Evolutionary conservation across 768 basidiomycete genomes (phyloP), one percentile per base, ranked within the genome.

Genomic region (Glaciozyma antarctica): DNA sequence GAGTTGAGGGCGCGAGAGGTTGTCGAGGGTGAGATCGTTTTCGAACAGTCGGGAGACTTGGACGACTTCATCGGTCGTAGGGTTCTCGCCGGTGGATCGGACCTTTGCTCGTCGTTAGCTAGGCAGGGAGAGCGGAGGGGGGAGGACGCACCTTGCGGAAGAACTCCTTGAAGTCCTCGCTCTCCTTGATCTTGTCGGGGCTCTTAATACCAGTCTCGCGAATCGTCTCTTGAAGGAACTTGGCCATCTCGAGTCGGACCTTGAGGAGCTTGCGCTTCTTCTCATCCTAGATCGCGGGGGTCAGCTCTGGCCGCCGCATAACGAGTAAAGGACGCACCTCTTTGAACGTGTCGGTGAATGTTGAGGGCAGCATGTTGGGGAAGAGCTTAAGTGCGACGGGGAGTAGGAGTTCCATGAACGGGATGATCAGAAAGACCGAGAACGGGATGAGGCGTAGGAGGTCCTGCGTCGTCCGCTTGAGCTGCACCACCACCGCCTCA

Each of bases 291-390:
- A 26, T n/a, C 17, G 12, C 30, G 52, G 26, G n/a, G 43, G 32
- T 41, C 24, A 22, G 41, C 28, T 12, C n/a, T 32, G 7, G 38
- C 12, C 5, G 32, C 13, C 32, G 21, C 45, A 45, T 32, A 19
- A 6, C 24, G 17, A 21, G 16, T 5, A 22, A 2, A 24, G 44
- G 0, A 79, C 84, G 67, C 72, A 89, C 92, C 60, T 90, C 90
- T 49, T 91, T 86, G 73, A 86, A 95, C 77, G 94, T 93, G 80
- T 97, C 94, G 75, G 98, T 92, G 69, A 99, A 98, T 0, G 95
- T 99, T 0, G 90, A 93, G 0, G 95, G 95, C 8, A 99, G 83
- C 91, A 98, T 98, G 77, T 88, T 97, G 19, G 95, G 95, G 82
- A 99, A 99, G 52, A 99, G 78, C 77, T 94, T 95, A 70, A 99